Conservation (phyloP, 805 yeast genomes). For the Pichia heedii region DNA sequence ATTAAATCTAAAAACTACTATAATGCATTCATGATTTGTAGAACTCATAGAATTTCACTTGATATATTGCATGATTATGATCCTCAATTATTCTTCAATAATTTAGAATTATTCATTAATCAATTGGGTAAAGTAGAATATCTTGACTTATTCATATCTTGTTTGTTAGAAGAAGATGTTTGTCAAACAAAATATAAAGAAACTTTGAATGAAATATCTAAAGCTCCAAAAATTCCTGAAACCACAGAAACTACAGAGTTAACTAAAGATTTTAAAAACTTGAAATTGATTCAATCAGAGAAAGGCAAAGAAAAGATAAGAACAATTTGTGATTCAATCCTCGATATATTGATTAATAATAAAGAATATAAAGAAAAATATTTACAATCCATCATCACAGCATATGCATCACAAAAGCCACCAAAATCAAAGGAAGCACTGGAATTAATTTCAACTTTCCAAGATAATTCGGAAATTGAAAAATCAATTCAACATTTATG, state of each 20-base stretch:
- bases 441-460: conserved; percentile 45
- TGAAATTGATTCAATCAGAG: conserved; percentile 8
- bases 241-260: background rate
- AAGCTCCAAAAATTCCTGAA: background rate
- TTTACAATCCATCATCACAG: conserved; percentile 75
- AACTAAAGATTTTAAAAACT: conserved; percentile 3
- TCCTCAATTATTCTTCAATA: conserved; percentile 56
- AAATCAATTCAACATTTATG: conserved; percentile 74
- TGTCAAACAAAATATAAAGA: conserved; percentile 73
- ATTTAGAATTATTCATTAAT: conserved; percentile 56
- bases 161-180: conserved; percentile 81
- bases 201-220: conserved; percentile 40
- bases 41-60: conserved; percentile 85
- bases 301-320: conserved; percentile 46
- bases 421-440: conserved; percentile 77
- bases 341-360: conserved; percentile 45
- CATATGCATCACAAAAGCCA: conserved; percentile 86
- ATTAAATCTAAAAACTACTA: conserved; percentile 51
- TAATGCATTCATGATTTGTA: conserved; percentile 75
- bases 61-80: conserved; percentile 85
- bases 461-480: conserved; percentile 39
- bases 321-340: conserved; percentile 62
- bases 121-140: conserved; percentile 68
- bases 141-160: conserved; percentile 78
- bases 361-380: conserved; percentile 43